A percentile compares a stretch with the other conserved stretches of the same genome.
Conservation (phyloP, 2,329 filamentous ascomycete species). For the Trichoderma koningiopsis region DNA sequence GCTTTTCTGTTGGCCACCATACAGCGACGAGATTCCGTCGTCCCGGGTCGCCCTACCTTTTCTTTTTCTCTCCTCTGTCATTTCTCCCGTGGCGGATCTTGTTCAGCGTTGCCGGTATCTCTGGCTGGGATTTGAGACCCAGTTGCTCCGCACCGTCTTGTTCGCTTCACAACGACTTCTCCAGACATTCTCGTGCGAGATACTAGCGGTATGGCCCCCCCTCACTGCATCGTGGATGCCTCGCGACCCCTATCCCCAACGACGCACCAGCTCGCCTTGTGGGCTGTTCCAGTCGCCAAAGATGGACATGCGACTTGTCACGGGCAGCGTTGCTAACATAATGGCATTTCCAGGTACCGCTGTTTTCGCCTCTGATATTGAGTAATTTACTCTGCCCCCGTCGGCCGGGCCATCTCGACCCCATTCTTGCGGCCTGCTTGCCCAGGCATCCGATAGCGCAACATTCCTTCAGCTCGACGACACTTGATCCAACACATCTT, state of each 20-base stretch:
- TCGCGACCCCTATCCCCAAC: slow-evolving; percentile 17
- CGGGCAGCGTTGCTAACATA: slow-evolving; percentile 11
- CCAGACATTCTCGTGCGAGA: slow-evolving; percentile 6
- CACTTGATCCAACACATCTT: slow-evolving; percentile 17
- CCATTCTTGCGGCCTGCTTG: slow-evolving; percentile 16
- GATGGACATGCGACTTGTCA: not conserved
- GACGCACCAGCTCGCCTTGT: slow-evolving; percentile 7
- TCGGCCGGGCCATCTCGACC: slow-evolving; percentile 7
- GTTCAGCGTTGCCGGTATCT: slow-evolving; percentile 11
- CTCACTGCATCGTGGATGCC: slow-evolving; percentile 6
- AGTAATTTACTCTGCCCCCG: slow-evolving; percentile 18
- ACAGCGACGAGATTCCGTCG: slow-evolving; percentile 9
- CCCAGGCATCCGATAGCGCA: slow-evolving; percentile 9
- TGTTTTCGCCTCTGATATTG: slow-evolving; percentile 28
- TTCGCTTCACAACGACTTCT: slow-evolving; percentile 18
- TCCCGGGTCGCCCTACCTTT: slow-evolving; percentile 14
- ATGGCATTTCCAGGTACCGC: slow-evolving; percentile 14
- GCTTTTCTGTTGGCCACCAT: slow-evolving; percentile 19
- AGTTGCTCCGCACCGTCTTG: slow-evolving; percentile 20
- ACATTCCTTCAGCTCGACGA: slow-evolving; percentile 20
- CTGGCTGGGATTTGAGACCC: slow-evolving; percentile 21
- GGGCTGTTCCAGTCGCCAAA: not conserved
- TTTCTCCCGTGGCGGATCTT: slow-evolving; percentile 4
- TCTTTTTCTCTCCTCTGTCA: not conserved
- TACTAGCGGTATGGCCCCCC: slow-evolving; percentile 19